Conservation (phyloP, 2,329 filamentous ascomycete genomes). For the Colletotrichum sp. region DNA sequence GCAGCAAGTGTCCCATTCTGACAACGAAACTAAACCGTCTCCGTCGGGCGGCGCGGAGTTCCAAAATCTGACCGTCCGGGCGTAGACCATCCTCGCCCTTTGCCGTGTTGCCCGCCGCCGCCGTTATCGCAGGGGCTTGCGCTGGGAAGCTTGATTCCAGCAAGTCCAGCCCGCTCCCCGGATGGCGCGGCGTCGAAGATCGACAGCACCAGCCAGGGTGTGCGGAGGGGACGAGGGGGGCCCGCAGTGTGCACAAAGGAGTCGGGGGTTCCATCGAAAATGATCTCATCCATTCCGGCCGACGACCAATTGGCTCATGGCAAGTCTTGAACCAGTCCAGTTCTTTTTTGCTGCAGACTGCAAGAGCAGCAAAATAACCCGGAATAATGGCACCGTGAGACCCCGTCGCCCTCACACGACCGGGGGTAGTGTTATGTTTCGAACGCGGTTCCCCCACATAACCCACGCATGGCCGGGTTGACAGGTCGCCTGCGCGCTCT, state of each 20-base stretch:
- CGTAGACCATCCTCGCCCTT: not conserved
- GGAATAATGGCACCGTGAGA: not conserved
- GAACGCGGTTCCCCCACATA: not conserved
- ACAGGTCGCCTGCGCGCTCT: not conserved
- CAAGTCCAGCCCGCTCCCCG: not conserved
- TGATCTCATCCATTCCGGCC: slow-evolving; percentile 9
- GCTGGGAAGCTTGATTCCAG: not conserved
- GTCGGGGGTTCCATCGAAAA: slow-evolving; percentile 7
- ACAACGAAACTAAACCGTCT: not conserved
- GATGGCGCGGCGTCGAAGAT: slow-evolving; percentile 15
- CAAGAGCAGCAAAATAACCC: not conserved
- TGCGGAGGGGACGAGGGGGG: not conserved
- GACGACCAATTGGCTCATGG: not conserved
- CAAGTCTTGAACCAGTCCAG: not conserved
- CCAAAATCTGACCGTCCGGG: not conserved
- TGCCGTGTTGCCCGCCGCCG: not conserved
- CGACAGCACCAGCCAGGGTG: slow-evolving; percentile 3
- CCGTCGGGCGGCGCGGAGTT: not conserved
- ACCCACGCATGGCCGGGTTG: not conserved
- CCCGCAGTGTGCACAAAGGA: not conserved
- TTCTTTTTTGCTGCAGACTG: not conserved
- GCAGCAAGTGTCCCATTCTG: not conserved
- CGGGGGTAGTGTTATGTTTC: slow-evolving; percentile 5
- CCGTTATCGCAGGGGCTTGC: slow-evolving; percentile 2
- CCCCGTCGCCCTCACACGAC: not conserved